Percentiles rank a stretch among this genome's conserved stretches.
These are phyloP conservation scores for Globisporangium spiculum DNA, from an alignment of 352 stramenopile genomes.

Conservation along the genomic window DNA sequence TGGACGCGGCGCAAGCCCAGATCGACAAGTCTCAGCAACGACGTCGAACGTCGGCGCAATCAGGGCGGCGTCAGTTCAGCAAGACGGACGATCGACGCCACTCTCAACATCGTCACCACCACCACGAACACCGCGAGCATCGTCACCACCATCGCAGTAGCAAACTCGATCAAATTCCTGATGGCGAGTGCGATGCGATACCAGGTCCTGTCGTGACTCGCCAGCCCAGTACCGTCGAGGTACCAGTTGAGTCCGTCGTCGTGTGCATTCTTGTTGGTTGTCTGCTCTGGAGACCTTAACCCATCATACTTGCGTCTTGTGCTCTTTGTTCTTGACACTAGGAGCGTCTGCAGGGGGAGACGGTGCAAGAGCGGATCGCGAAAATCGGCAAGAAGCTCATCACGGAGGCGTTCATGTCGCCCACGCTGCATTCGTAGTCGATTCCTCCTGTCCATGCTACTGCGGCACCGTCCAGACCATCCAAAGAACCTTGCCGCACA, in stretches of 20 bases:
- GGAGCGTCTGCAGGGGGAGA: slow-evolving; percentile 7
- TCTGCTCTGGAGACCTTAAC: not conserved
- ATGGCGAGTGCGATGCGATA: not conserved
- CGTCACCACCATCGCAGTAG: slow-evolving; percentile 12
- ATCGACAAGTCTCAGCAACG: not conserved
- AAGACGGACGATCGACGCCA: slow-evolving; percentile 9
- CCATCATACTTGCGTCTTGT: not conserved
- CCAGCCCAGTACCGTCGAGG: slow-evolving; percentile 13
- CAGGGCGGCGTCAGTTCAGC: not conserved
- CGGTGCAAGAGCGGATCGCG: slow-evolving; percentile 56
- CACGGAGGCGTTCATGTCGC: slow-evolving; percentile 47
- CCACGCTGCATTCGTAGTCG: slow-evolving; percentile 3
- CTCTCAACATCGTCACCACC: slow-evolving; percentile 14
- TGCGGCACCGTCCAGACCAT: no score
- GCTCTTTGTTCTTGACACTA: not conserved
- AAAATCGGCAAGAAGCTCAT: slow-evolving; percentile 73
- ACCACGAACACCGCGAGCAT: slow-evolving; percentile 20
- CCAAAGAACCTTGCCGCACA: not conserved
- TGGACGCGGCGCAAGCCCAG: slow-evolving; percentile 26
- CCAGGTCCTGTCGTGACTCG: not conserved
- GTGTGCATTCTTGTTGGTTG: not conserved
- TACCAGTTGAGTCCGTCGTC: not conserved
- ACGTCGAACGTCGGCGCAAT: slow-evolving; percentile 9
- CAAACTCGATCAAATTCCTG: not conserved
- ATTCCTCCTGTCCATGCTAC: not conserved